A percentile compares a stretch with the other conserved stretches of the same genome.
phyloP scores from a whole-genome alignment of 1,284 basidiomycete species.

The Tylopilus sp. region DNA sequence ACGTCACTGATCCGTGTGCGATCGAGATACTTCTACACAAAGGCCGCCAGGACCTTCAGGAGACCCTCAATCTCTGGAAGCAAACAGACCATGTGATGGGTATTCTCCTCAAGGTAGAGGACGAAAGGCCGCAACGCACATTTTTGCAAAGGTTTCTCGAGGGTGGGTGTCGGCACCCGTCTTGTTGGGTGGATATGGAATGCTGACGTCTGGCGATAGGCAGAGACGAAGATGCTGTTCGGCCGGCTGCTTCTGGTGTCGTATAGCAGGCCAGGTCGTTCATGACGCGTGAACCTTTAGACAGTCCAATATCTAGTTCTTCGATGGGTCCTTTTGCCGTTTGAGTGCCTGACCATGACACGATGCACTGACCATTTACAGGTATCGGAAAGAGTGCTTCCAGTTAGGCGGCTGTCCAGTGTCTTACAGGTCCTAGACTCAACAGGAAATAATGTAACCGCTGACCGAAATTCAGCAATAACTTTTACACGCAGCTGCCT shows the following conservation, averaged over 20 bases:
- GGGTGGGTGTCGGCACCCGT: conserved; percentile 41
- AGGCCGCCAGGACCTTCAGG: conserved; percentile 88
- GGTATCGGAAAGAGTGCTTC: background rate
- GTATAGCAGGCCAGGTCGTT: conserved; percentile 19
- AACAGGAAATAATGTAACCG: background rate
- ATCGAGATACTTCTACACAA: conserved; percentile 90
- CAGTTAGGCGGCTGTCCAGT: background rate
- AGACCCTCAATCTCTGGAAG: conserved; percentile 94
- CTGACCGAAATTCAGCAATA: background rate
- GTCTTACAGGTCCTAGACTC: too few relatives aligned
- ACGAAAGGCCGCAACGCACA: conserved; percentile 52
- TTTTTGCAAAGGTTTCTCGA: conserved; percentile 87
- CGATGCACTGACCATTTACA: background rate
- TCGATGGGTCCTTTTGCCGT: background rate
- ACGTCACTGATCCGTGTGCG: conserved; percentile 79
- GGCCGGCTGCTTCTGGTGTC: conserved; percentile 50
- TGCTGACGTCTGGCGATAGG: conserved; percentile 34
- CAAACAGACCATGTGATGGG: conserved; percentile 75
- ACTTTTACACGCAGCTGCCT: too few relatives aligned
- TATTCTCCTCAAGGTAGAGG: conserved; percentile 52
- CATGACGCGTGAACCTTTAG: conserved; percentile 3
- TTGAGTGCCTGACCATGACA: background rate
- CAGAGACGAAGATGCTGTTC: conserved; percentile 51
- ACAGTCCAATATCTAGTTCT: conserved; percentile 13
- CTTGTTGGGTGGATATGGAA: background rate